phyloP scores from a whole-genome alignment of 1,139 yeast species.

The Saccharomycopsis hybrid region DNA sequence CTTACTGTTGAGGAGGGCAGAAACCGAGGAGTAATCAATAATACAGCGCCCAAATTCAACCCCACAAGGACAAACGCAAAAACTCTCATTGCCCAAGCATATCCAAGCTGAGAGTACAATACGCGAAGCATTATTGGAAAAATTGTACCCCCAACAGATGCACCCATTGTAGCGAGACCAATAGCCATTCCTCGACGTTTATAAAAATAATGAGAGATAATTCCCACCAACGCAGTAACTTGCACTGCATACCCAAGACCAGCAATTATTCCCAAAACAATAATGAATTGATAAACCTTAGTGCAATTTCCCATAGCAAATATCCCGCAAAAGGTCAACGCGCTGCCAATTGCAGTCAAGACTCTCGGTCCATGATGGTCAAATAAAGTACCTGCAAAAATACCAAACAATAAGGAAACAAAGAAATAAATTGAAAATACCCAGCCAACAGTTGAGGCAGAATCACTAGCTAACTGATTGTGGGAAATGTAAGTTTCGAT shows the following conservation, averaged over 20 bases:
- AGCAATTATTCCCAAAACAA: conserved; percentile 48
- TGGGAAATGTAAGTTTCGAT: conserved; percentile 50
- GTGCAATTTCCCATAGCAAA: conserved; percentile 48
- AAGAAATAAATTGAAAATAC: conserved; percentile 53
- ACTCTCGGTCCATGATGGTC: conserved; percentile 49
- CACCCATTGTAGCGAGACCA: conserved; percentile 56
- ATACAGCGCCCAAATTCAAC: conserved; percentile 34
- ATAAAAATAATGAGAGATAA: conserved; percentile 56
- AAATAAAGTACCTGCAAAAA: conserved; percentile 55
- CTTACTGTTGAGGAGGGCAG: conserved; percentile 38
- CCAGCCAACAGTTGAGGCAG: conserved; percentile 52
- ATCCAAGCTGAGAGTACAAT: conserved; percentile 44
- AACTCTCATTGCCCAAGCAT: conserved; percentile 54
- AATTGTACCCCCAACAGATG: conserved; percentile 55
- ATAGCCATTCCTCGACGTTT: conserved; percentile 47
- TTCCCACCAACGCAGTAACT: conserved; percentile 56
- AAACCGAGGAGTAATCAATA: conserved; percentile 34
- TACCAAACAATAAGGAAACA: conserved; percentile 50
- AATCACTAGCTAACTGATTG: conserved; percentile 40
- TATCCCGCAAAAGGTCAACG: conserved; percentile 42
- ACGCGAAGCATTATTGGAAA: conserved; percentile 50
- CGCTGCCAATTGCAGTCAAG: conserved; percentile 40
- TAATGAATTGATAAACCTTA: conserved; percentile 50
- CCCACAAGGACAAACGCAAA: conserved; percentile 44
- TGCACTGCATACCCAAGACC: conserved; percentile 54